These are phyloP conservation scores for Erodium chrysanthum DNA, from an alignment of 441 rosid genomes.

Conservation along the genomic window DNA sequence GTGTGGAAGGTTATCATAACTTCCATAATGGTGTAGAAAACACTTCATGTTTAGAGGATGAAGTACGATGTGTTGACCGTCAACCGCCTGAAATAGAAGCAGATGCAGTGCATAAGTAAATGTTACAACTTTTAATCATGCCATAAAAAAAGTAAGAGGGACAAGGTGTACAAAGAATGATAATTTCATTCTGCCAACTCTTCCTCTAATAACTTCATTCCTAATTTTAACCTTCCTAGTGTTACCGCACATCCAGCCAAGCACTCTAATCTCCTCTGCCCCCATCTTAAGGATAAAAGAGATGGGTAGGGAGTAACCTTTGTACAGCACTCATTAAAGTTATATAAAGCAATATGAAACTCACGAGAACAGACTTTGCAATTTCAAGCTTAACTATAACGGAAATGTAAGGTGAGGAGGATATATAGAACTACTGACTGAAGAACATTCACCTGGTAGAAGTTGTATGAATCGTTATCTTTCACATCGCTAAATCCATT, in stretches of 20 bases:
- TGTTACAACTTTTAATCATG: not conserved
- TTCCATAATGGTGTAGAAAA: conserved; percentile 79
- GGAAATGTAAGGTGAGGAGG: too few relatives aligned
- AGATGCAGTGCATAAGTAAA: conserved; percentile 14
- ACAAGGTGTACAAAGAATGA: not conserved
- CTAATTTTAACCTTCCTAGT: too few relatives aligned
- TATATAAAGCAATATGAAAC: not conserved
- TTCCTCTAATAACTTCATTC: too few relatives aligned
- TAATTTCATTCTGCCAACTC: too few relatives aligned
- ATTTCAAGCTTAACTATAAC: not conserved
- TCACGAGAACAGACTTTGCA: not conserved
- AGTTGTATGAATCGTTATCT: conserved; percentile 52
- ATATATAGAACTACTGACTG: conserved; percentile 4
- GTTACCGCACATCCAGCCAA: too few relatives aligned
- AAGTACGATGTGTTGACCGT: conserved; percentile 87
- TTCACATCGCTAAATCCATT: conserved; percentile 34
- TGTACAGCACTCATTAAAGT: not conserved
- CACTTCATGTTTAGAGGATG: conserved; percentile 82
- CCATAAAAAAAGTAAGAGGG: too few relatives aligned
- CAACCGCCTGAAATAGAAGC: conserved; percentile 57
- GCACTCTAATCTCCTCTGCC: too few relatives aligned
- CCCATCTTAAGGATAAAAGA: too few relatives aligned
- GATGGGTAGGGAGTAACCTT: not conserved
- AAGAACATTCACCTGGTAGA: conserved; percentile 66
- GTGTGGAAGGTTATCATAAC: conserved; percentile 63